Evolutionary conservation across 192 early-diverging fungal species (phyloP).

Genomic region (Coemansia sp.): DNA sequence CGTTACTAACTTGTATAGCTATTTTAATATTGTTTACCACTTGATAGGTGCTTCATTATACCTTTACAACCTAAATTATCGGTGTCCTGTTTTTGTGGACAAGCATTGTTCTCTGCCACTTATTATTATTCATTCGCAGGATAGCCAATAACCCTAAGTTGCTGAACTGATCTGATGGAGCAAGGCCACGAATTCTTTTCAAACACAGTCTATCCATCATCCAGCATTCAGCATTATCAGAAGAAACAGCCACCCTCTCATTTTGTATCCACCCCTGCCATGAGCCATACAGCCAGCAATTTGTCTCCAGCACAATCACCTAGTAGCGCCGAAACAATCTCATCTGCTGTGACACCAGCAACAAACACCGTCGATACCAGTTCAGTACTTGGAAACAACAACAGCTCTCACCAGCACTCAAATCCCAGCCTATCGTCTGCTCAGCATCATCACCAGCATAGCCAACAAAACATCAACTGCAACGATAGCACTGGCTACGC

Average conservation of each 20-base stretch:
- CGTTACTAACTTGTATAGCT: not conserved
- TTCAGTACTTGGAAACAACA: conserved; percentile 13
- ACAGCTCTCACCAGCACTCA: conserved; percentile 10
- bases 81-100: not conserved
- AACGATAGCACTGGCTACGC: conserved; percentile 16
- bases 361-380: conserved; percentile 22
- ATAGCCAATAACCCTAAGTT: not conserved
- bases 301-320: conserved; percentile 39
- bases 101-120: not conserved
- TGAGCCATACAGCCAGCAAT: conserved; percentile 42
- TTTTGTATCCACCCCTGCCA: conserved; percentile 22
- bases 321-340: conserved; percentile 27
- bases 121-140: not conserved
- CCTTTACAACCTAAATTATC: not conserved
- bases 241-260: conserved; percentile 11
- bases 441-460: conserved; percentile 30
- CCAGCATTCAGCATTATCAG: conserved; percentile 29
- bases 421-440: not conserved
- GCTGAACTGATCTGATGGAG: conserved; percentile 27
- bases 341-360: conserved; percentile 26
- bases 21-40: not conserved
- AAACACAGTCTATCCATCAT: conserved; percentile 24
- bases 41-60: not conserved
- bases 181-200: conserved; percentile 40
- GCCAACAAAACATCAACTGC: conserved; percentile 21